A percentile compares a stretch with the other conserved stretches of the same genome.
Evolutionary conservation across 495 filamentous ascomycete genomes (phyloP).

Genomic region (Aspergillus asperescens): DNA sequence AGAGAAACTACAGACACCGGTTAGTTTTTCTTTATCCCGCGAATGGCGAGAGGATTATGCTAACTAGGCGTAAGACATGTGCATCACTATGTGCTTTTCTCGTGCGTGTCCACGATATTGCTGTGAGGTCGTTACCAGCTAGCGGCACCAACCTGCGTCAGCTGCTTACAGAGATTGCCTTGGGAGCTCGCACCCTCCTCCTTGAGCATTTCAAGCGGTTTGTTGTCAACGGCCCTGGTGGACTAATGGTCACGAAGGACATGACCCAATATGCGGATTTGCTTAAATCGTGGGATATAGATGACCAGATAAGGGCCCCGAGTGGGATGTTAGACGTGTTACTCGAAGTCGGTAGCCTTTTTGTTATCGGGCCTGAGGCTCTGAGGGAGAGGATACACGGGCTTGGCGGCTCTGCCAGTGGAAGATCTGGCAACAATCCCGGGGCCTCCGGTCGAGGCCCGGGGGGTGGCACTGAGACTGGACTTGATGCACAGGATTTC

Average conservation of each 20-base stretch:
- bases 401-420: constrained; percentile 28
- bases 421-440: constrained; percentile 17
- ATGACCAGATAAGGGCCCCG: constrained; percentile 51
- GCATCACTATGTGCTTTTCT: constrained; percentile 73
- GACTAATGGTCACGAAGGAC: constrained; percentile 93
- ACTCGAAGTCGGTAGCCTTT: constrained; percentile 91
- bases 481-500: constrained; percentile 64
- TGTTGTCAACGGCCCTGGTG: constrained; percentile 82
- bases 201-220: constrained; percentile 94
- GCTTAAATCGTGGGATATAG: constrained; percentile 73
- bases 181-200: constrained; percentile 67
- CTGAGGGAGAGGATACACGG: constrained; percentile 71
- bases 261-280: constrained; percentile 84
- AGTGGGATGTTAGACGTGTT: constrained; percentile 72
- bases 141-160: constrained; percentile 65
- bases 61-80: constrained; percentile 53
- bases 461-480: constrained; percentile 36
- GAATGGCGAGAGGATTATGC: background rate
- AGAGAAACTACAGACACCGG: constrained; percentile 76
- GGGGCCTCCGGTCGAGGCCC: constrained; percentile 21
- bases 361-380: constrained; percentile 89
- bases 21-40: constrained; percentile 22
- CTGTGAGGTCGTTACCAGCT: constrained; percentile 64
- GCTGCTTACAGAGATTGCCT: constrained; percentile 79
- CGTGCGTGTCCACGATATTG: constrained; percentile 53